Evolutionary conservation across 2,329 filamentous ascomycete species (phyloP), one percentile per base, ranked within the genome.

Genomic region (Myriosclerotinia scirpicola): DNA sequence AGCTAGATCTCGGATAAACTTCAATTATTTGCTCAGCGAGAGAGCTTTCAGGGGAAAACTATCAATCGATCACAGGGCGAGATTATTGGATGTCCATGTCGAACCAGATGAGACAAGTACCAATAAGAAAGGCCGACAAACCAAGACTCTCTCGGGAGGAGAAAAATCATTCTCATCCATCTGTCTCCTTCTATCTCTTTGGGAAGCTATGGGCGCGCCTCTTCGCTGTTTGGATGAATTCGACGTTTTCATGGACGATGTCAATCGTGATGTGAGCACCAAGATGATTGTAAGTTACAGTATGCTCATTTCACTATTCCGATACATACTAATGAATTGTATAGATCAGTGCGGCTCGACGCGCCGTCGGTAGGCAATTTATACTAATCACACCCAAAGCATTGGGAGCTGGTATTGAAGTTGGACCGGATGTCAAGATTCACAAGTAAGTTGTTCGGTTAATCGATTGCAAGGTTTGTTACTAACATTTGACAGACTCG

Each of bases 91-190:
- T 70, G 85, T 99, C 67, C 85, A 90, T 70, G 90, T 94, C 69
- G 86, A 90, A 75, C 87, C 87, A 0, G 87, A 89, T 68, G 83
- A 87, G 75, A 95, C 90, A 30, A 88, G 85, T 71, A 86, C 84
- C 72, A 88, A 85, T 68, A 86, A 85, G 30, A 83, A 85, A 5
- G 93, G 92, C 2, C 87, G 94, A 60, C 90, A 91, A 74, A 94
- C 95, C 34, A 96, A 92, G 79, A 98, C 94, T 0, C 82, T 99
- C 1, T 97, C 93, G 11, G 95, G 95, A 64, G 95, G 95, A 40
- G 95, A 99, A 77, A 99, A 99, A 78, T 98, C 94, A 0, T 99
- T 98, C 77, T 96, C 93, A 4, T 97, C 94, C 5, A 96, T 98
- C 68, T 99, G 95, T 79, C 85, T 99, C 73, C 81, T 99, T 65